Base-by-base conservation (phyloP, 2,329 filamentous ascomycete genomes). In the Alternaria rosae region DNA sequence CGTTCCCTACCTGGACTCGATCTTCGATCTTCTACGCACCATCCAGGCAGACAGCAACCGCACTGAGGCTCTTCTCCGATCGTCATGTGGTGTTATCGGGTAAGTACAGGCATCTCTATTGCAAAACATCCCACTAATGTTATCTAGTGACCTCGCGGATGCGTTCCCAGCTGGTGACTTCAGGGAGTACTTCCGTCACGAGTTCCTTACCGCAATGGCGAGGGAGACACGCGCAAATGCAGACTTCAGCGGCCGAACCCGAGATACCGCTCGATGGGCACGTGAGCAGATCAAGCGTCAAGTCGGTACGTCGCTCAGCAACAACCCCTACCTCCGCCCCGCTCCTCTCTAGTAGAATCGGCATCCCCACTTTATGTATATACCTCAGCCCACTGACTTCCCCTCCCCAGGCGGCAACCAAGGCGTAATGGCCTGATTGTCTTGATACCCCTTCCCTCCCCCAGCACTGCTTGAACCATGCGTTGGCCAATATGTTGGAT, bases 11-110 rank as follows among this genome's bases (percentile, higher is more conserved):
- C 88, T 98, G 20, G 87, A 91, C 70, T 88, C 90, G 8, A 94
- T 99, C 75, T 97, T 98, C 84, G 86, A 91, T 70, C 88, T 98
- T 54, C 88, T 99, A 45, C 90, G 92, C 74, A 86, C 89, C 64
- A 91, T 98, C 71, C 90, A 90, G 66, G 85, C 88, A 69, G 95
- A 98, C 77, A 85, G 87, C 68, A 97, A 95, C 84, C 91, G 93
- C 71, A 97, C 93, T 75, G 95, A 99, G 82, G 89, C 92, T 35
- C 85, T 99, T 51, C 91, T 98, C 86, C 88, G 95, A 70, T 92
- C 94, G n/a, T 88, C 92, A 9, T 98, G 98, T 92, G 95, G 95
- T 79, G 94, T 98, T 57, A 92, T 99, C 82, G 95, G 94, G 93
- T 97, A 87, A 42, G 53, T 20, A n/a, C n/a, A 15, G 26, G n/a